Evolutionary conservation across 257 asterid genomes (phyloP).

Genomic region (Buddleja alternifolia): DNA sequence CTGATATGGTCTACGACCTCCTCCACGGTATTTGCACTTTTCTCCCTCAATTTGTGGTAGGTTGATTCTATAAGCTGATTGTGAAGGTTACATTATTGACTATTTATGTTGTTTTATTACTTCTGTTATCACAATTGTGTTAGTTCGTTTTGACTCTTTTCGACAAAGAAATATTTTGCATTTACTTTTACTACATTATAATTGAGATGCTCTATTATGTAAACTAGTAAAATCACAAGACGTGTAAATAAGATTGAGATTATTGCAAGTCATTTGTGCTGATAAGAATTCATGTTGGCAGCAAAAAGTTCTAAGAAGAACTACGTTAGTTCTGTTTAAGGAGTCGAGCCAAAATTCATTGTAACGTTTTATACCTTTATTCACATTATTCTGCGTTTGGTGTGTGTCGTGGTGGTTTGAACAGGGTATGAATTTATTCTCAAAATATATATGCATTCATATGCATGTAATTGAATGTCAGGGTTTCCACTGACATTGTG

Average conservation of each 20-base stretch:
- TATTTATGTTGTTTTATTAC: background rate
- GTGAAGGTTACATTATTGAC: background rate
- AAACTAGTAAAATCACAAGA: background rate
- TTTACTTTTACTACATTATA: background rate
- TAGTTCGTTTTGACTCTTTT: background rate
- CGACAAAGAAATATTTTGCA: background rate
- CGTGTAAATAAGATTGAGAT: background rate
- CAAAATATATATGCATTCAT: background rate
- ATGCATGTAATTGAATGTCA: background rate
- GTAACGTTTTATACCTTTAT: background rate
- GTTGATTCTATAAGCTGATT: background rate
- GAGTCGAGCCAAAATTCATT: too few relatives aligned
- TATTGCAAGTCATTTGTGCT: background rate
- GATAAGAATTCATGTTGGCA: background rate
- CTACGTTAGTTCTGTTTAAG: background rate
- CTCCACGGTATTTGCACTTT: conserved; percentile 45
- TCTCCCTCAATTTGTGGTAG: background rate
- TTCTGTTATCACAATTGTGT: background rate
- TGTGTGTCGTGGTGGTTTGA: background rate
- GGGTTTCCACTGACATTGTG: background rate
- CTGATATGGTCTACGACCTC: conserved; percentile 56
- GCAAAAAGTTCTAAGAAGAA: background rate
- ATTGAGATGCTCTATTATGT: conserved; percentile 7
- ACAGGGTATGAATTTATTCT: background rate
- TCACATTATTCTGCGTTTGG: background rate